phyloP scores from a whole-genome alignment of 2,329 filamentous ascomycete genomes.

The Talaromyces sp. region DNA sequence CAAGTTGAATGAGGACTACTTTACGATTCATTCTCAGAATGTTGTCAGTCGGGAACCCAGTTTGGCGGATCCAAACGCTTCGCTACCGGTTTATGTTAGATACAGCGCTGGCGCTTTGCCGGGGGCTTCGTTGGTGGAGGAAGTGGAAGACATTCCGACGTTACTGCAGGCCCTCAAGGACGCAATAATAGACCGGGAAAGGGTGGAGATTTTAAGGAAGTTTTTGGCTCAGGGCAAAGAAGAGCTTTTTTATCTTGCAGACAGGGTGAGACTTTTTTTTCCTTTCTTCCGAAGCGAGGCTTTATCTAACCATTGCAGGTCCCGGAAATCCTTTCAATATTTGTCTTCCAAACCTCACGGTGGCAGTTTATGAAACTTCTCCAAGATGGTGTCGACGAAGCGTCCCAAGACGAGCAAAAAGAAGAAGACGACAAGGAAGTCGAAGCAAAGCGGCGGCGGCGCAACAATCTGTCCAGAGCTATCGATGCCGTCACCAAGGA shows the following conservation, averaged over 20 bases:
- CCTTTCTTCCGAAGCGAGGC: background rate
- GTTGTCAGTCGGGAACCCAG: constrained; percentile 40
- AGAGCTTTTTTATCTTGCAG: constrained; percentile 69
- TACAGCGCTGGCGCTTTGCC: constrained; percentile 41
- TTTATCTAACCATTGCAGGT: constrained; percentile 46
- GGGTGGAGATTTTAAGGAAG: constrained; percentile 73
- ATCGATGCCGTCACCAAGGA: constrained; percentile 73
- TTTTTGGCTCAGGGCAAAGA: constrained; percentile 74
- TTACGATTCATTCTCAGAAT: constrained; percentile 62
- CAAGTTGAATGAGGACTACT: constrained; percentile 71
- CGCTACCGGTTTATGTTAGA: constrained; percentile 24
- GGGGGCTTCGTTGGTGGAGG: constrained; percentile 42
- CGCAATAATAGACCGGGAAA: constrained; percentile 82
- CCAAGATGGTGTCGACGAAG: constrained; percentile 56
- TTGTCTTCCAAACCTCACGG: constrained; percentile 85
- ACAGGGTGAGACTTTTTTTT: constrained; percentile 41
- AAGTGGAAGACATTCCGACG: constrained; percentile 60
- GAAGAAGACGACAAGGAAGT: constrained; percentile 38
- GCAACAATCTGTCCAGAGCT: constrained; percentile 67
- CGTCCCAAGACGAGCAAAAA: constrained; percentile 45
- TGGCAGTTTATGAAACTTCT: constrained; percentile 69
- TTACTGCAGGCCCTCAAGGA: constrained; percentile 64
- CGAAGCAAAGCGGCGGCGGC: constrained; percentile 43
- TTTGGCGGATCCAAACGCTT: constrained; percentile 4
- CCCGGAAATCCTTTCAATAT: constrained; percentile 76